Conservation (phyloP, 2,329 filamentous ascomycete species). For the Trichothecium roseum region DNA sequence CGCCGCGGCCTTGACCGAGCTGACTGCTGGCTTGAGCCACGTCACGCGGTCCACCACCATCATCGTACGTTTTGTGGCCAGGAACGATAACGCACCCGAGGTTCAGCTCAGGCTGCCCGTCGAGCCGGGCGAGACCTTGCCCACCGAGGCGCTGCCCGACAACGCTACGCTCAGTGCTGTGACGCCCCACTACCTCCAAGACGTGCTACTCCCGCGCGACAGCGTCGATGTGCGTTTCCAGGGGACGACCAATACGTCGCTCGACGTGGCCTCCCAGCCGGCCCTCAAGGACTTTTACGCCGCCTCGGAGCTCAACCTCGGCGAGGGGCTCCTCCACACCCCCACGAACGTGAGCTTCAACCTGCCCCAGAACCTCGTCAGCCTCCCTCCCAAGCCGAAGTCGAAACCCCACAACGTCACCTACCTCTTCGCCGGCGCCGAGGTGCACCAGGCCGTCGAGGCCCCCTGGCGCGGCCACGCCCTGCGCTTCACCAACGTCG, state of each 20-base stretch:
- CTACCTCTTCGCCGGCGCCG: conserved; percentile 38
- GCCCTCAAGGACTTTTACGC: conserved; percentile 32
- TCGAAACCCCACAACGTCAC: conserved; percentile 1
- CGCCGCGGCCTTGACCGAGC: conserved; percentile 28
- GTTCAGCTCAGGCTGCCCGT: conserved; percentile 21
- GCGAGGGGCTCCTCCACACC: conserved; percentile 27
- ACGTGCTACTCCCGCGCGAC: conserved; percentile 34
- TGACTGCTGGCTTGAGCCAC: conserved; percentile 18
- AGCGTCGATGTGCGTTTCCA: conserved; percentile 38
- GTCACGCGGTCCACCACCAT: conserved; percentile 20
- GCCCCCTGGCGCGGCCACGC: conserved; percentile 31
- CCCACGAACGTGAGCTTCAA: conserved; percentile 20
- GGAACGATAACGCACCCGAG: conserved; percentile 8
- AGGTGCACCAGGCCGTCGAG: conserved; percentile 37
- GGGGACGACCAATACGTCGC: conserved; percentile 22
- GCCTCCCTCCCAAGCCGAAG: background rate
- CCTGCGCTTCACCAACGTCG: conserved; percentile 40
- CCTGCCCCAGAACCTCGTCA: conserved; percentile 15
- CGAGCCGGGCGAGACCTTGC: conserved; percentile 14
- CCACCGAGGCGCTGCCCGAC: conserved; percentile 15
- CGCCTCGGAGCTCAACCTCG: conserved; percentile 33
- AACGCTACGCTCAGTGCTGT: conserved; percentile 22
- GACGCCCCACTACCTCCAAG: conserved; percentile 18
- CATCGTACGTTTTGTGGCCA: conserved; percentile 30
- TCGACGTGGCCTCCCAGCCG: conserved; percentile 23